A percentile compares a stretch with the other conserved stretches of the same genome.
These are phyloP conservation scores for Cladorrhinum sp. DNA, from an alignment of 2,329 filamentous ascomycete species.

Conservation along the genomic window DNA sequence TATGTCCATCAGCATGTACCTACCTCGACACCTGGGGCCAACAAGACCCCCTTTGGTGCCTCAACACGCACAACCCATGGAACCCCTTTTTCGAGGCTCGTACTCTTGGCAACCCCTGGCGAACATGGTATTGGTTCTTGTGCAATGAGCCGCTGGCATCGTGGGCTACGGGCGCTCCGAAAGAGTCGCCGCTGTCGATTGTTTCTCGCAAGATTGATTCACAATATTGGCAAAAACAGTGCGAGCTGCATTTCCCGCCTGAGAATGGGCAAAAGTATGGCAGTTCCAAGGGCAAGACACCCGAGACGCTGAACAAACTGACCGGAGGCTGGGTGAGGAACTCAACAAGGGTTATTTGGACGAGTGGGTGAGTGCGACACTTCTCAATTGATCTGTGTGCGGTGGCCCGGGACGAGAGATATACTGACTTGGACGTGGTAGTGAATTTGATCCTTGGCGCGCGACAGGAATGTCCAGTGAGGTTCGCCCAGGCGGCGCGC, in stretches of 20 bases:
- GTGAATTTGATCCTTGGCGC: slow-evolving; percentile 26
- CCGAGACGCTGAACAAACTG: slow-evolving; percentile 19
- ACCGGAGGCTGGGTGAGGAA: slow-evolving; percentile 22
- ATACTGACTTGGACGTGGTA: neutral
- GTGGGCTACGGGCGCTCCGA: slow-evolving; percentile 23
- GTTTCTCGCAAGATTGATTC: slow-evolving; percentile 23
- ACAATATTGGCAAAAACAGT: slow-evolving; percentile 24
- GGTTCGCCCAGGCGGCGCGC: slow-evolving; percentile 23
- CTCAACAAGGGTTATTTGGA: slow-evolving; percentile 21
- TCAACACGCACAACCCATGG: slow-evolving; percentile 24
- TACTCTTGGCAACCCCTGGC: slow-evolving; percentile 27
- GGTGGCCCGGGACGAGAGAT: no score
- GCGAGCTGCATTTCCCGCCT: slow-evolving; percentile 25
- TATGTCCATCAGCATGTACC: slow-evolving; percentile 22
- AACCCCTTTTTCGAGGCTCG: slow-evolving; percentile 24
- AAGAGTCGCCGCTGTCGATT: slow-evolving; percentile 13
- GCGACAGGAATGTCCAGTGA: slow-evolving; percentile 25
- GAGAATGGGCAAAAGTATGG: slow-evolving; percentile 19
- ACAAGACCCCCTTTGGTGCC: slow-evolving; percentile 26
- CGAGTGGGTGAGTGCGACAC: slow-evolving; percentile 17
- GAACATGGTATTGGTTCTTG: slow-evolving; percentile 25
- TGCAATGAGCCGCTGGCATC: slow-evolving; percentile 26
- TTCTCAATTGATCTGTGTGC: neutral
- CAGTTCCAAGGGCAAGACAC: slow-evolving; percentile 19
- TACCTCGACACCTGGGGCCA: slow-evolving; percentile 26